These are phyloP conservation scores for Globisporangium lucens DNA, from an alignment of 352 stramenopile genomes.

Conservation along the genomic window DNA sequence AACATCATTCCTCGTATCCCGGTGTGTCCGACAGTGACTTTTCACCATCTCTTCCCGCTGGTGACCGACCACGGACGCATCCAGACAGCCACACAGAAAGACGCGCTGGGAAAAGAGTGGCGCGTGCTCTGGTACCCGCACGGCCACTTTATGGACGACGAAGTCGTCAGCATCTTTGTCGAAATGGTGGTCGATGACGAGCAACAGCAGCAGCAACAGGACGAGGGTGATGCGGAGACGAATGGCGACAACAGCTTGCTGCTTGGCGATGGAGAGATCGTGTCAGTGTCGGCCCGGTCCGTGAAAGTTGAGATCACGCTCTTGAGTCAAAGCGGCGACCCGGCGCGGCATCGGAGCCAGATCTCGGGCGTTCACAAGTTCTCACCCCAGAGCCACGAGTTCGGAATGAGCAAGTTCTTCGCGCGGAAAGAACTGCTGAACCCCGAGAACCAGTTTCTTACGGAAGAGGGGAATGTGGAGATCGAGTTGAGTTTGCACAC, in stretches of 20 bases:
- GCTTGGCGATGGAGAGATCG: background rate
- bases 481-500: constrained; percentile 49
- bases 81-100: constrained; percentile 27
- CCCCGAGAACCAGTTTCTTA: constrained; percentile 42
- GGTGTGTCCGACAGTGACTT: constrained; percentile 20
- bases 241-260: constrained; percentile 1
- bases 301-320: constrained; percentile 47
- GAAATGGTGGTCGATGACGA: constrained; percentile 37
- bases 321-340: constrained; percentile 28
- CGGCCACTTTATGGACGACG: constrained; percentile 34
- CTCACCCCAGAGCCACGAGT: constrained; percentile 42
- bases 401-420: constrained; percentile 55
- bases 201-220: background rate
- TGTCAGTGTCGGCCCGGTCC: background rate
- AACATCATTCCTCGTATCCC: background rate
- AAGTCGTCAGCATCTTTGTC: constrained; percentile 59
- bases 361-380: constrained; percentile 50
- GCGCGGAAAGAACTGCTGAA: constrained; percentile 43
- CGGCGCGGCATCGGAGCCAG: constrained; percentile 24
- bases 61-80: constrained; percentile 33
- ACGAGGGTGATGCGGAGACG: background rate
- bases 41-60: constrained; percentile 40
- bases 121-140: constrained; percentile 64
- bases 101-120: constrained; percentile 45
- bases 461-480: constrained; percentile 38